These are phyloP conservation scores for Skeletonema potamos DNA, from an alignment of 108 stramenopile species.

Conservation along the genomic window DNA sequence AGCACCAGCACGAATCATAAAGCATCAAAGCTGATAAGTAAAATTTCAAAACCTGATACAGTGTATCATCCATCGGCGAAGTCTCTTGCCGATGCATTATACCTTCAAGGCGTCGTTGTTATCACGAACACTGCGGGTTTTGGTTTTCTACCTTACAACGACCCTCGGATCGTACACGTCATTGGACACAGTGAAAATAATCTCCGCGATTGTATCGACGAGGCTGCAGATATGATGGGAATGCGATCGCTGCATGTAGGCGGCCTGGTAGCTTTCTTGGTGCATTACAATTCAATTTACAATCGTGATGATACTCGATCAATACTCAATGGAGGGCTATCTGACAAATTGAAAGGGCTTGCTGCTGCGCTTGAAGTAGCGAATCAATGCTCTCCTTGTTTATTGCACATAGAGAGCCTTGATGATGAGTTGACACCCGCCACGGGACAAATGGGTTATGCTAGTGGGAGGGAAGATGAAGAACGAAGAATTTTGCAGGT, in stretches of 20 bases:
- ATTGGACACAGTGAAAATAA: conserved; percentile 62
- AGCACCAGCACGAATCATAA: neutral
- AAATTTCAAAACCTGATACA: neutral
- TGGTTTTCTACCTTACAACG: neutral
- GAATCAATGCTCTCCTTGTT: conserved; percentile 52
- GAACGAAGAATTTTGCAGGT: conserved; percentile 64
- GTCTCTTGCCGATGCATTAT: conserved; percentile 33
- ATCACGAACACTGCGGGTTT: neutral
- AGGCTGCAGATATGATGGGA: conserved; percentile 70
- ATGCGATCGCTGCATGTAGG: conserved; percentile 58
- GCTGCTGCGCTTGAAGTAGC: conserved; percentile 63
- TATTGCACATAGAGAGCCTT: conserved; percentile 63
- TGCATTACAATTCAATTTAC: conserved; percentile 37
- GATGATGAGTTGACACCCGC: conserved; percentile 62
- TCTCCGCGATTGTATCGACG: conserved; percentile 50
- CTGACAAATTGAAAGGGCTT: conserved; percentile 70
- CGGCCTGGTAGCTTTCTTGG: conserved; percentile 72
- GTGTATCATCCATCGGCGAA: conserved; percentile 39
- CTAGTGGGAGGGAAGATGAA: conserved; percentile 46
- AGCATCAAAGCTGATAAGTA: neutral
- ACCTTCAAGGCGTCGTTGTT: conserved; percentile 10
- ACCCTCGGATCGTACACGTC: conserved; percentile 51
- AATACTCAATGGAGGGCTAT: conserved; percentile 52
- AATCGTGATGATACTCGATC: conserved; percentile 26
- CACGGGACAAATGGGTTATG: conserved; percentile 49